These are phyloP conservation scores for Suillus americanus DNA, from an alignment of 768 basidiomycete genomes.

Conservation along the genomic window DNA sequence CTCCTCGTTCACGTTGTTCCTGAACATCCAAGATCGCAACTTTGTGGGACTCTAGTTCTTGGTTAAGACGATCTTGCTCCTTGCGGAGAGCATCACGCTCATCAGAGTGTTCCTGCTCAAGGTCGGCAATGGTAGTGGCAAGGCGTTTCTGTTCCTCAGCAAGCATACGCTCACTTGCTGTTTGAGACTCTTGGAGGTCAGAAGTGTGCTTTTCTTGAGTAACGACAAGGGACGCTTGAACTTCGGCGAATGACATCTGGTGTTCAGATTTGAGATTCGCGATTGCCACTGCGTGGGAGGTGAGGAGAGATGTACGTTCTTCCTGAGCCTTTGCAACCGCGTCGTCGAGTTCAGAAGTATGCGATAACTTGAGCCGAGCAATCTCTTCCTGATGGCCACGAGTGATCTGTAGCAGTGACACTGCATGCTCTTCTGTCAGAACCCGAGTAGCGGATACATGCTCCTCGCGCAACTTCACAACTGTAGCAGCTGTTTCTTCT, in stretches of 20 bases:
- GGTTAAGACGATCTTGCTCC: constrained; percentile 34
- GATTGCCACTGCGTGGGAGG: constrained; percentile 44
- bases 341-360: constrained; percentile 40
- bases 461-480: constrained; percentile 42
- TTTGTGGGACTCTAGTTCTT: constrained; percentile 65
- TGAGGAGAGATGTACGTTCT: constrained; percentile 34
- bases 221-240: constrained; percentile 40
- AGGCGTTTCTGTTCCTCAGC: constrained; percentile 49
- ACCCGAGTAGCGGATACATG: constrained; percentile 46
- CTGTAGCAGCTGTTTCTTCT: constrained; percentile 42
- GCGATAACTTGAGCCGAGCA: constrained; percentile 45
- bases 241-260: constrained; percentile 42
- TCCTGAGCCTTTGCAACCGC: constrained; percentile 33
- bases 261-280: constrained; percentile 46
- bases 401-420: constrained; percentile 53
- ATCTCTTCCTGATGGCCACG: constrained; percentile 56
- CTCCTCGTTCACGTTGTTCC: constrained; percentile 14
- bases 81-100: constrained; percentile 43
- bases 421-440: constrained; percentile 56
- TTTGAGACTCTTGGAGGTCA: constrained; percentile 36
- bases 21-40: constrained; percentile 31
- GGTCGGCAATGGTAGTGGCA: constrained; percentile 44
- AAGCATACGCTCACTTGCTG: constrained; percentile 35
- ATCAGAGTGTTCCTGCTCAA: constrained; percentile 47
- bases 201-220: constrained; percentile 35